A percentile compares a stretch with the other conserved stretches of the same genome.
Conservation (phyloP, 768 basidiomycete genomes). For the Termitomyces heimii region DNA sequence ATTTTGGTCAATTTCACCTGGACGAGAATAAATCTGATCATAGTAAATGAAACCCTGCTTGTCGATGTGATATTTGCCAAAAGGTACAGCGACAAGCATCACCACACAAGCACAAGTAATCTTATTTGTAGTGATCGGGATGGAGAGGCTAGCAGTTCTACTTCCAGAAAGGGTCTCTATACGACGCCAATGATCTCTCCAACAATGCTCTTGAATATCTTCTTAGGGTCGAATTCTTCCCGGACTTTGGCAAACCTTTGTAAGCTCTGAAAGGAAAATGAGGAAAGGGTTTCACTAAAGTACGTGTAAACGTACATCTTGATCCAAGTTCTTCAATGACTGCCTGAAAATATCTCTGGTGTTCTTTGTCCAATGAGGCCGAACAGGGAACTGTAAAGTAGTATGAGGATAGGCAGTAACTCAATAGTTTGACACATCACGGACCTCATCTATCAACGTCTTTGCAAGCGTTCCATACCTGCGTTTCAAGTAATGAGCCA, state of each 20-base stretch:
- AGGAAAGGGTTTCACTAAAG: not conserved
- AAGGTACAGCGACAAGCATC: conserved; percentile 7
- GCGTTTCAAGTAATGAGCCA: not conserved
- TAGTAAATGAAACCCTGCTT: conserved; percentile 26
- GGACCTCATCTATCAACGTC: conserved; percentile 27
- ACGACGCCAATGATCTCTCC: conserved; percentile 32
- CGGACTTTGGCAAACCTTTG: conserved; percentile 25
- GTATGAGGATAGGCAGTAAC: not conserved
- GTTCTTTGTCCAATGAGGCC: conserved; percentile 33
- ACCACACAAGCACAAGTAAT: conserved; percentile 1
- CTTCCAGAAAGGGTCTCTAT: not conserved
- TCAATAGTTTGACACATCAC: not conserved
- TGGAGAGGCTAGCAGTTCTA: too few relatives aligned
- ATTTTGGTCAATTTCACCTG: conserved; percentile 52
- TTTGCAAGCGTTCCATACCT: conserved; percentile 16
- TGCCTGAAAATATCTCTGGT: conserved; percentile 23
- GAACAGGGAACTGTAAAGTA: conserved; percentile 24
- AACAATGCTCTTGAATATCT: conserved; percentile 27
- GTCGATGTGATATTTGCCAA: conserved; percentile 10
- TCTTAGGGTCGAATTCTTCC: conserved; percentile 25
- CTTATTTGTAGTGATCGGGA: too few relatives aligned
- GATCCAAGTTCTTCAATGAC: conserved; percentile 25
- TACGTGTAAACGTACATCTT: conserved; percentile 18
- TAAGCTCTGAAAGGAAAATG: conserved; percentile 16
- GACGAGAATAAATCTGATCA: conserved; percentile 98